Conservation (phyloP, 495 filamentous ascomycete species). For the Penicillium paxilli region DNA sequence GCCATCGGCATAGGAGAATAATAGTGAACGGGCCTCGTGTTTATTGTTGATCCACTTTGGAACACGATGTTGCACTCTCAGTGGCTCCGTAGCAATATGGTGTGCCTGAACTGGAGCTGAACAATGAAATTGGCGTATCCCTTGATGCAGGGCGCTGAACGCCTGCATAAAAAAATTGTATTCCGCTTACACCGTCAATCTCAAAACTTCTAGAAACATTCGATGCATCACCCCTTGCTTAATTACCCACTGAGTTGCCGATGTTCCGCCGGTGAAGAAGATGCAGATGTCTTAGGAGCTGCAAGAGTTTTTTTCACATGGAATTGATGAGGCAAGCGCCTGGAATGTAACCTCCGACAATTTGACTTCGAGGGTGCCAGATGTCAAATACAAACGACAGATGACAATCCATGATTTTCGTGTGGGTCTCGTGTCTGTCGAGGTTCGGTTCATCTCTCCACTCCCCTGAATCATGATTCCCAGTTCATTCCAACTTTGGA, state of each 20-base stretch:
- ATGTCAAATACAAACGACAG: background rate
- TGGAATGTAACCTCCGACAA: background rate
- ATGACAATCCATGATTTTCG: background rate
- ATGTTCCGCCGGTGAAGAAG: background rate
- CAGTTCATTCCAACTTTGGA: background rate
- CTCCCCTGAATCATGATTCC: background rate
- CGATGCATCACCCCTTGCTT: background rate
- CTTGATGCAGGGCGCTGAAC: too few species aligned
- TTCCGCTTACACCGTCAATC: slow-evolving; percentile 2
- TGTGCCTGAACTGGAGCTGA: background rate
- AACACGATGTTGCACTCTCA: slow-evolving; percentile 6
- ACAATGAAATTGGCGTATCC: too few species aligned
- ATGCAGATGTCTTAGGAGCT: background rate
- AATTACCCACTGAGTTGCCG: too few species aligned
- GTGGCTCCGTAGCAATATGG: background rate
- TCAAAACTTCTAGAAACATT: background rate
- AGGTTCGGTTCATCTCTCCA: background rate
- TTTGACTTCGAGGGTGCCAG: background rate
- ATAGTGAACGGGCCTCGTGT: background rate
- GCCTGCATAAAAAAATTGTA: background rate
- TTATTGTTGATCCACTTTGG: slow-evolving; percentile 5
- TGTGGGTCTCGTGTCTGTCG: slow-evolving; percentile 1
- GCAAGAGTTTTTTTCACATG: background rate
- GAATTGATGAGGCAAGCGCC: background rate
- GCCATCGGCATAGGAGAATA: slow-evolving; percentile 3